Percentiles rank a stretch among this genome's conserved stretches.
These are phyloP conservation scores for Phytophthora uliginosa DNA, from an alignment of 352 stramenopile species.

Conservation along the genomic window DNA sequence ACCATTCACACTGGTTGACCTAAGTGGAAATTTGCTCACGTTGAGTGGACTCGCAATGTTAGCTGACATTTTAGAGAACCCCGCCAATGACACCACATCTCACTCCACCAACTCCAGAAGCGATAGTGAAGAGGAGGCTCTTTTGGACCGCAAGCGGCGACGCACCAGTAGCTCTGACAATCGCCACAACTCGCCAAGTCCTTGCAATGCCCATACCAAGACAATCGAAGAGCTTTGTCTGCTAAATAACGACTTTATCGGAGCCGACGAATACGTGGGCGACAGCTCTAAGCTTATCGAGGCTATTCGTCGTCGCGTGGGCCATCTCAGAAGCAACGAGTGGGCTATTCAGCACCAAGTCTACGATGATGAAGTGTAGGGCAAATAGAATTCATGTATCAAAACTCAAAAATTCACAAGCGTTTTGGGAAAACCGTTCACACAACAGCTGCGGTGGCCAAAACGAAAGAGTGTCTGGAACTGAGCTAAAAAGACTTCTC, in stretches of 20 bases:
- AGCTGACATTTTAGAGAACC: constrained; percentile 42
- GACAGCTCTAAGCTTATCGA: constrained; percentile 39
- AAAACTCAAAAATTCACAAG: constrained; percentile 8
- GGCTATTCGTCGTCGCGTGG: constrained; percentile 44
- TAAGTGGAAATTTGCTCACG: constrained; percentile 86
- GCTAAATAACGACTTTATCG: constrained; percentile 79
- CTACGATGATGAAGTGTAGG: constrained; percentile 88
- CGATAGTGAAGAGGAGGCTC: background rate
- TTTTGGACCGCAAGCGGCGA: constrained; percentile 38
- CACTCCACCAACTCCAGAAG: constrained; percentile 3
- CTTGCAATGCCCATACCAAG: constrained; percentile 1
- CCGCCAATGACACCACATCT: background rate
- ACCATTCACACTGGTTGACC: constrained; percentile 60
- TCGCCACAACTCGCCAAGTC: constrained; percentile 4
- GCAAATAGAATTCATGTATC: constrained; percentile 19
- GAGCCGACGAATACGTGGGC: constrained; percentile 23
- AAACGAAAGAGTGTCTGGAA: constrained; percentile 10
- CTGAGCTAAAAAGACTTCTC: background rate
- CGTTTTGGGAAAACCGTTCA: constrained; percentile 15
- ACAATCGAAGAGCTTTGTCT: constrained; percentile 67
- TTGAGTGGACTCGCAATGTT: constrained; percentile 53
- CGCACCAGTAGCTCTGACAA: constrained; percentile 28
- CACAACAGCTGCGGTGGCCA: constrained; percentile 1
- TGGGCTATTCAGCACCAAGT: constrained; percentile 75
- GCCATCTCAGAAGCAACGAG: constrained; percentile 66